A percentile compares a stretch with the other conserved stretches of the same genome.
phyloP scores from a whole-genome alignment of 73 alveolate species.

The Effrenium voratum region DNA sequence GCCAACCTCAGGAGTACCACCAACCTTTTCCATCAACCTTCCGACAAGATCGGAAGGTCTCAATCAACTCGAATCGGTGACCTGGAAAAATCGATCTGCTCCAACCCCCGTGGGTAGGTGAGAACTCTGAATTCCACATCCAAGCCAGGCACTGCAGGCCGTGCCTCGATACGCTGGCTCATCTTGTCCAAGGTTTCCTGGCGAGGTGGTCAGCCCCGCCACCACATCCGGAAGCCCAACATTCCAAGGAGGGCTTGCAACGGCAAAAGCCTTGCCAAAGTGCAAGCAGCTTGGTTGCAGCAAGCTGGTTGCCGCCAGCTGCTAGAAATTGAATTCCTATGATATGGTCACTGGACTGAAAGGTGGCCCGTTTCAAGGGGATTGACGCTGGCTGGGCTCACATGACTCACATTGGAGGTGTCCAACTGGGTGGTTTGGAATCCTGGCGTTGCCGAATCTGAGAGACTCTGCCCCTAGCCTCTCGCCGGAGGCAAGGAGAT shows the following conservation, averaged over 20 bases:
- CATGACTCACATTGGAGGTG: background rate
- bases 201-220: background rate
- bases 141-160: background rate
- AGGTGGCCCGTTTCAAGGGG: background rate
- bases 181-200: slow-evolving; percentile 94
- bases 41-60: background rate
- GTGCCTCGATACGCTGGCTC: slow-evolving; percentile 93
- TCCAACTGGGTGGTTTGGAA: too few species aligned
- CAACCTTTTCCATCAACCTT: background rate
- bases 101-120: background rate
- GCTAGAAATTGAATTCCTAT: background rate
- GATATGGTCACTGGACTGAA: background rate
- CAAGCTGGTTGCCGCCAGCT: background rate
- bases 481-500: too few species aligned
- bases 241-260: background rate
- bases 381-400: background rate
- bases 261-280: background rate
- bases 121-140: background rate
- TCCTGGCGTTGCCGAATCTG: too few species aligned
- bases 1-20: background rate
- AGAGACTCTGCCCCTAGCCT: too few species aligned
- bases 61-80: background rate
- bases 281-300: background rate
- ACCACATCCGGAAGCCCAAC: background rate
- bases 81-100: background rate